Percentiles rank a stretch among this genome's conserved stretches.
Conservation (phyloP, 108 stramenopile species). For the Phaeodactylum tricornutum region DNA sequence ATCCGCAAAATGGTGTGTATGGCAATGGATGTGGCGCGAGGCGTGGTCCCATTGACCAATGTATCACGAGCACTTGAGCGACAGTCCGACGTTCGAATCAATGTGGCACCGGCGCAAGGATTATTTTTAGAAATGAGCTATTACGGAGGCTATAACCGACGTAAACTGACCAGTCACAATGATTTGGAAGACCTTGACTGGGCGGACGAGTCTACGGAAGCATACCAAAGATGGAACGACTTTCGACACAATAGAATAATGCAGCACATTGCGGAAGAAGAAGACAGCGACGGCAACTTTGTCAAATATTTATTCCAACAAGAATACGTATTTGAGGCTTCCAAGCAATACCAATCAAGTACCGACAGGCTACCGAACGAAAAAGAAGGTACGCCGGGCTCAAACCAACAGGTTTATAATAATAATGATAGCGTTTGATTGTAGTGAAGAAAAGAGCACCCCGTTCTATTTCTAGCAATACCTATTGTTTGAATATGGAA, state of each 20-base stretch:
- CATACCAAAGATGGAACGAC: constrained; percentile 44
- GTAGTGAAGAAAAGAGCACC: too few species aligned
- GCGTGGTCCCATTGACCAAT: constrained; percentile 29
- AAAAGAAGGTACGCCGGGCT: too few species aligned
- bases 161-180: constrained; percentile 28
- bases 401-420: too few species aligned
- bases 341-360: too few species aligned
- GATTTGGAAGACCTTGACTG: constrained; percentile 45
- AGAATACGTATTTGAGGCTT: too few species aligned
- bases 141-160: constrained; percentile 68
- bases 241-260: constrained; percentile 67
- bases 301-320: constrained; percentile 61
- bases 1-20: constrained; percentile 96
- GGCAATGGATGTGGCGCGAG: constrained; percentile 75
- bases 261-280: constrained; percentile 72
- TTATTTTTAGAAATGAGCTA: constrained; percentile 80
- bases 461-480: too few species aligned
- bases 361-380: too few species aligned
- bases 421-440: too few species aligned
- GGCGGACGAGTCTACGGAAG: constrained; percentile 22
- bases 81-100: constrained; percentile 28
- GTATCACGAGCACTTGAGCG: constrained; percentile 41
- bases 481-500: not conserved
- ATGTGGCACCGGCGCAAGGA: constrained; percentile 78
- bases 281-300: constrained; percentile 69